Evolutionary conservation across 2,329 filamentous ascomycete species (phyloP).

Genomic region (Diaporthe eres): DNA sequence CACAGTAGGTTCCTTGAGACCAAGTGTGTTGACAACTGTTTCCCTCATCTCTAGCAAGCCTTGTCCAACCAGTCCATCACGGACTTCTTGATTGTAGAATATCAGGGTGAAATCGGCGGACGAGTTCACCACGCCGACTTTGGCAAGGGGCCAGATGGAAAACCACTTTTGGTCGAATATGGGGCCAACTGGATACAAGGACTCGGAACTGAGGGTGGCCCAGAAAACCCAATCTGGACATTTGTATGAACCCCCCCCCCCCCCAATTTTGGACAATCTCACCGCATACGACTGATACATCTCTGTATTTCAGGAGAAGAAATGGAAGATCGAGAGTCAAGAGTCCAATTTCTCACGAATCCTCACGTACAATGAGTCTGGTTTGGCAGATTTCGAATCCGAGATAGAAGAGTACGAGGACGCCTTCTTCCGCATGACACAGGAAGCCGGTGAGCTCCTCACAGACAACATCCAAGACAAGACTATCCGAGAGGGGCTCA

Average conservation of each 20-base stretch:
- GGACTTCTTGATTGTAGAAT: conserved; percentile 12
- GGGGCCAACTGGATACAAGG: conserved; percentile 18
- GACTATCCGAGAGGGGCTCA: neutral
- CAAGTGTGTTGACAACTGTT: neutral
- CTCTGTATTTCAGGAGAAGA: neutral
- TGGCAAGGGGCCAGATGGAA: neutral
- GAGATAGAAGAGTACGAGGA: neutral
- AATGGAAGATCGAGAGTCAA: neutral
- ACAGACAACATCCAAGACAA: conserved; percentile 3
- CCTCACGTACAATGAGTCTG: conserved; percentile 7
- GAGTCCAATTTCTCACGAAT: conserved; percentile 11
- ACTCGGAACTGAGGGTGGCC: neutral
- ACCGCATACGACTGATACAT: neutral
- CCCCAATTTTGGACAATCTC: no score
- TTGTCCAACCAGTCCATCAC: conserved; percentile 10
- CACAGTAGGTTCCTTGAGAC: neutral
- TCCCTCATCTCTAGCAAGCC: neutral
- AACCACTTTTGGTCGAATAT: neutral
- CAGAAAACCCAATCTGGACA: conserved; percentile 23
- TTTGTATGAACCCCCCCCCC: neutral
- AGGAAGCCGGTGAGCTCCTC: conserved; percentile 1
- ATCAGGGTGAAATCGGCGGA: neutral
- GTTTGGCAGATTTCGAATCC: neutral
- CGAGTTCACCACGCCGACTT: conserved; percentile 13
- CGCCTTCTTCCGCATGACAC: neutral